A percentile compares a stretch with the other conserved stretches of the same genome.
These are phyloP conservation scores for Scedosporium boydii DNA, from an alignment of 2,329 filamentous ascomycete genomes.

Conservation along the genomic window DNA sequence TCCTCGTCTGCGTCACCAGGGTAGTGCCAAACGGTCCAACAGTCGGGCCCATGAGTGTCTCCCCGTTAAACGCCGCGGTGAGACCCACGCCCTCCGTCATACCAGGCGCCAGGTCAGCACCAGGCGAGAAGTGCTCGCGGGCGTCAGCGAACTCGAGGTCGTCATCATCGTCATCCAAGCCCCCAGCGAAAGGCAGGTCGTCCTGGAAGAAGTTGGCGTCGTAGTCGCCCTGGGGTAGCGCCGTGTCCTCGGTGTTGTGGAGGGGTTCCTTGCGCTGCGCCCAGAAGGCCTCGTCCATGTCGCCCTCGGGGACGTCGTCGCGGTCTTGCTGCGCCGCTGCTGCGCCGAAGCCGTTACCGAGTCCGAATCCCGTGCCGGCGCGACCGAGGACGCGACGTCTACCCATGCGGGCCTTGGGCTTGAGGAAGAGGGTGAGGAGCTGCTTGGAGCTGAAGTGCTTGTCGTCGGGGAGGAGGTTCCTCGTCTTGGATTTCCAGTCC, in stretches of 20 bases:
- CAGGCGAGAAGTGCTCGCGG: slow-evolving; percentile 67
- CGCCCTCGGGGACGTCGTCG: slow-evolving; percentile 49
- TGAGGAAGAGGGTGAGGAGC: slow-evolving; percentile 81
- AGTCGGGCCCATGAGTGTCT: slow-evolving; percentile 34
- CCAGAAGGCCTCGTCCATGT: slow-evolving; percentile 96
- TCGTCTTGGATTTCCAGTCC: slow-evolving; percentile 89
- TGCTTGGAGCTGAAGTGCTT: slow-evolving; percentile 97
- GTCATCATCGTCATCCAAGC: slow-evolving; percentile 49
- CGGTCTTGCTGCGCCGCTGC: slow-evolving; percentile 18
- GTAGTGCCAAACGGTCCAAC: slow-evolving; percentile 52
- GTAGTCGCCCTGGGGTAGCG: slow-evolving; percentile 65
- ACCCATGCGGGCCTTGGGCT: slow-evolving; percentile 80
- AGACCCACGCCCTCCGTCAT: slow-evolving; percentile 37
- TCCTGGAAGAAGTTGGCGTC: slow-evolving; percentile 98
- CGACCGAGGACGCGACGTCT: slow-evolving; percentile 37
- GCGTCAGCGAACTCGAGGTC: slow-evolving; percentile 76
- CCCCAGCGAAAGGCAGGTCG: slow-evolving; percentile 61
- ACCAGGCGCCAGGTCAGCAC: slow-evolving; percentile 39
- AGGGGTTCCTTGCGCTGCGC: slow-evolving; percentile 57
- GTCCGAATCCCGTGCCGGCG: slow-evolving; percentile 32
- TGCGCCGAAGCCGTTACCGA: slow-evolving; percentile 25
- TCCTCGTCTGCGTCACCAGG: slow-evolving; percentile 54
- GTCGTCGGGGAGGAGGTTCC: slow-evolving; percentile 90
- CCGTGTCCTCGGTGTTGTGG: slow-evolving; percentile 41
- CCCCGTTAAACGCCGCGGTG: slow-evolving; percentile 39